Base-by-base conservation (phyloP, 2,329 filamentous ascomycete genomes). In the Fusarium nurragi region DNA sequence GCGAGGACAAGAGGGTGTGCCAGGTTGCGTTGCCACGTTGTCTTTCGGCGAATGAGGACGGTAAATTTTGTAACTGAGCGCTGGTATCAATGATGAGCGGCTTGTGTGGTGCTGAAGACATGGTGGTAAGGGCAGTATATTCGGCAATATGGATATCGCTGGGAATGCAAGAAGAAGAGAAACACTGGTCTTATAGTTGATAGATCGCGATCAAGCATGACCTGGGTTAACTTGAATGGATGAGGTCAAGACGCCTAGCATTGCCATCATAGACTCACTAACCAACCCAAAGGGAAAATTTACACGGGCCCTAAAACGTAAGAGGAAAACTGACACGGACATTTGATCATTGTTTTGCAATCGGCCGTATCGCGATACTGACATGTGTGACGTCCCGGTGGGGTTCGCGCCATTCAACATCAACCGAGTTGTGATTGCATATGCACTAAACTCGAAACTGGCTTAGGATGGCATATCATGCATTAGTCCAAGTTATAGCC, bases 1-100 rank as follows among this genome's bases (percentile, higher is more conserved):
- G 67, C 1, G 49, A 39, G 6, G 67, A 69, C 1, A 71, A 28
- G 1, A 70, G 58, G 4, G 65, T 71, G 14, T 71, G 67, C 69
- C 69, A 71, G 4, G 54, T 67, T 10, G 66, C 49, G 10, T 67
- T 66, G 18, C 69, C 68, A 10, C 53, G 51, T 10, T 36, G 45
- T 10, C 56, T 32, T 10, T 70, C 60, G 1, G 50, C 10, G 4
- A 61, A 63, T 2, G 55, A 60, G 16, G 60, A 65, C 3, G 63
- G 32, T 0, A 30, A 18, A 6, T 37, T 30, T 6, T 56, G 30
- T 19, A 37, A 48, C 13, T 52, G 41, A 4, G 52, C 21, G 14
- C 10, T 4, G 4, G 61, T 39, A 12, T 66, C 51, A 6, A 70
- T 6, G 9, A 70, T 60, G 2, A 70, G 13, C 2, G 67, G 56